Percentiles rank a stretch among this genome's conserved stretches.
Evolutionary conservation across 2,329 filamentous ascomycete species (phyloP).

Genomic region (Berkeleyomyces basicola): DNA sequence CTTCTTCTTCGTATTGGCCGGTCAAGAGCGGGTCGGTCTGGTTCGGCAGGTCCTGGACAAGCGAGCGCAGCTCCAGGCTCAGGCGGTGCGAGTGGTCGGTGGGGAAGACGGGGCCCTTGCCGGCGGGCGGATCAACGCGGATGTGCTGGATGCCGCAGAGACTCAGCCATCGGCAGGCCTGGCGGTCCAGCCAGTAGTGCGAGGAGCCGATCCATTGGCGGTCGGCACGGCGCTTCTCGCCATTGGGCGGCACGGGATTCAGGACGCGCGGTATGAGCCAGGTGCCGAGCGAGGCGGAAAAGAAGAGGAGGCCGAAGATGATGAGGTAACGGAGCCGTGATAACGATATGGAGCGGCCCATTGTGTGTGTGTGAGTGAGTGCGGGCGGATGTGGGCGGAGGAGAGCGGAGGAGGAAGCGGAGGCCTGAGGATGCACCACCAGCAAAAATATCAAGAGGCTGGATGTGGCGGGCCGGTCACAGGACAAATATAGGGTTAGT

Average conservation of each 20-base stretch:
- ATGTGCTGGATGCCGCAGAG: slow-evolving; percentile 67
- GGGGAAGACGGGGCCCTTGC: slow-evolving; percentile 17
- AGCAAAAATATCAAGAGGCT: too few species aligned
- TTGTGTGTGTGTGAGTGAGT: background rate
- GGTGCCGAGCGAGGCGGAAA: slow-evolving; percentile 30
- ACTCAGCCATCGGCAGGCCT: slow-evolving; percentile 61
- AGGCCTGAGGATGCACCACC: too few species aligned
- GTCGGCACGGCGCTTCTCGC: slow-evolving; percentile 46
- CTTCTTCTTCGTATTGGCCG: slow-evolving; percentile 17
- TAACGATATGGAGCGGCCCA: slow-evolving; percentile 18
- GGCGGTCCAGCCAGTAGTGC: slow-evolving; percentile 57
- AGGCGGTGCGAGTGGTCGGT: slow-evolving; percentile 16
- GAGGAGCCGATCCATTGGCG: slow-evolving; percentile 53
- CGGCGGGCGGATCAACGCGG: slow-evolving; percentile 37
- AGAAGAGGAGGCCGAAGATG: slow-evolving; percentile 24
- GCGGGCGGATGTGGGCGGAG: background rate
- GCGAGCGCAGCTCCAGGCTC: slow-evolving; percentile 21
- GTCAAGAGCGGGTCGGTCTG: slow-evolving; percentile 8
- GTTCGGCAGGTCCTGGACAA: background rate
- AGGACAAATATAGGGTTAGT: background rate
- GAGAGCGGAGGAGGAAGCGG: too few species aligned
- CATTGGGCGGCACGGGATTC: slow-evolving; percentile 45
- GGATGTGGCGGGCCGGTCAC: background rate
- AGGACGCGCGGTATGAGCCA: slow-evolving; percentile 37
- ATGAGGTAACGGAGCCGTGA: slow-evolving; percentile 30